Percentiles rank a stretch among this genome's conserved stretches.
Conservation (phyloP, 1,284 basidiomycete genomes). For the Ustilago nuda region DNA sequence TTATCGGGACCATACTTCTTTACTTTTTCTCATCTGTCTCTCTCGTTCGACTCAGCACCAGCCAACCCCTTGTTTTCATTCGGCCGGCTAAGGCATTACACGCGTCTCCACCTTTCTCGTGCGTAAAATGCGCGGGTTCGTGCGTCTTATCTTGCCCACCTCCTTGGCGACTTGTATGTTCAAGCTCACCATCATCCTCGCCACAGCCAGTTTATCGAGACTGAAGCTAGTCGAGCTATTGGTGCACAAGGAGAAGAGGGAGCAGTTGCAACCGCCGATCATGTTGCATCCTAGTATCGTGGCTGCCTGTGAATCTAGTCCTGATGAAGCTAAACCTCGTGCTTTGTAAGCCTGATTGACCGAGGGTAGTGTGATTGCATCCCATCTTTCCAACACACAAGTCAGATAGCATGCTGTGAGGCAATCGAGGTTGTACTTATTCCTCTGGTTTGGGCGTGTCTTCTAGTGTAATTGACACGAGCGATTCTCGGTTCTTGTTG, state of each 20-base stretch:
- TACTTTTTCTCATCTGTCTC: too few relatives aligned
- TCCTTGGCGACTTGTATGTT: neutral
- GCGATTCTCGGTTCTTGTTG: neutral
- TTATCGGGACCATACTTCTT: too few relatives aligned
- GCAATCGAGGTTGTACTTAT: too few relatives aligned
- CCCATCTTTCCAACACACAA: too few relatives aligned
- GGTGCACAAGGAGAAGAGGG: slow-evolving; percentile 76
- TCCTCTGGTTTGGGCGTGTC: neutral
- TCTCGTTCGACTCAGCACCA: too few relatives aligned
- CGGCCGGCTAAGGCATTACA: neutral
- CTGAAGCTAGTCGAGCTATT: slow-evolving; percentile 79
- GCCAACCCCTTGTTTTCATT: neutral
- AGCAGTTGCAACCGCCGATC: slow-evolving; percentile 80
- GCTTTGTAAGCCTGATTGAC: neutral
- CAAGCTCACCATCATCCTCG: slow-evolving; percentile 1
- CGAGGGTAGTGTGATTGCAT: too few relatives aligned
- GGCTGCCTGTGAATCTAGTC: neutral
- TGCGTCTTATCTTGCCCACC: neutral
- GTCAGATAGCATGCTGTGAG: too few relatives aligned
- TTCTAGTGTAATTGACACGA: neutral
- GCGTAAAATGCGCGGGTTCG: neutral
- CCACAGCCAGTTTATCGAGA: slow-evolving; percentile 75
- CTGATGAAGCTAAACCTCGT: slow-evolving; percentile 13
- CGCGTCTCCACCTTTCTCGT: neutral
- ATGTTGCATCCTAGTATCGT: slow-evolving; percentile 65